These are phyloP conservation scores for Elsinoe batatas DNA, from an alignment of 2,329 filamentous ascomycete genomes.

Conservation along the genomic window DNA sequence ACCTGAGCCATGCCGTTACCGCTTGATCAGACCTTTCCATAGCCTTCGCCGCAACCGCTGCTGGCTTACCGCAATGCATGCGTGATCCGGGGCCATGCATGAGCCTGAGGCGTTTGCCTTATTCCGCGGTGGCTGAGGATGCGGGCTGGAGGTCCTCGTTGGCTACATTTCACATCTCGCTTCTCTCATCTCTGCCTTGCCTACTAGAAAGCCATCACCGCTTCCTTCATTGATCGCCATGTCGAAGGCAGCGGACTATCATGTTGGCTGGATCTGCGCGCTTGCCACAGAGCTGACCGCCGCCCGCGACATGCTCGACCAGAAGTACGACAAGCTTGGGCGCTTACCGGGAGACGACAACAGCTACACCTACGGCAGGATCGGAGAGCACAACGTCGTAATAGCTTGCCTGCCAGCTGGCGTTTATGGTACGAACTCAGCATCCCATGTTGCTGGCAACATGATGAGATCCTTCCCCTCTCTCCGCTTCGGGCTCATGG, in stretches of 20 bases:
- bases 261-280: constrained; percentile 18
- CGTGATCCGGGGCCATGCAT: too few species aligned
- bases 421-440: not conserved
- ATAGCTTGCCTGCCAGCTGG: constrained; percentile 18
- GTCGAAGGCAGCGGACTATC: constrained; percentile 11
- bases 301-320: constrained; percentile 16
- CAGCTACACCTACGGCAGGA: constrained; percentile 14
- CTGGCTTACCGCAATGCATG: too few species aligned
- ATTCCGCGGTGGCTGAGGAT: too few species aligned
- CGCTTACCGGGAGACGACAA: constrained; percentile 4
- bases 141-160: too few species aligned
- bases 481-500: not conserved
- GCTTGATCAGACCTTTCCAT: too few species aligned
- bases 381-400: constrained; percentile 16
- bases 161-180: too few species aligned
- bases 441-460: not conserved
- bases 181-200: too few species aligned
- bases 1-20: too few species aligned
- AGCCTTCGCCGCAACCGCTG: too few species aligned
- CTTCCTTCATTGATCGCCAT: not conserved
- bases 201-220: too few species aligned
- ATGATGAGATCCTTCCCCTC: not conserved
- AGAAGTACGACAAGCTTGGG: not conserved
- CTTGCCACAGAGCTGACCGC: constrained; percentile 16
- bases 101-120: too few species aligned